Percentiles rank a stretch among this genome's conserved stretches.
Evolutionary conservation across 1,284 basidiomycete species (phyloP).

Genomic region (Meira nashicola): DNA sequence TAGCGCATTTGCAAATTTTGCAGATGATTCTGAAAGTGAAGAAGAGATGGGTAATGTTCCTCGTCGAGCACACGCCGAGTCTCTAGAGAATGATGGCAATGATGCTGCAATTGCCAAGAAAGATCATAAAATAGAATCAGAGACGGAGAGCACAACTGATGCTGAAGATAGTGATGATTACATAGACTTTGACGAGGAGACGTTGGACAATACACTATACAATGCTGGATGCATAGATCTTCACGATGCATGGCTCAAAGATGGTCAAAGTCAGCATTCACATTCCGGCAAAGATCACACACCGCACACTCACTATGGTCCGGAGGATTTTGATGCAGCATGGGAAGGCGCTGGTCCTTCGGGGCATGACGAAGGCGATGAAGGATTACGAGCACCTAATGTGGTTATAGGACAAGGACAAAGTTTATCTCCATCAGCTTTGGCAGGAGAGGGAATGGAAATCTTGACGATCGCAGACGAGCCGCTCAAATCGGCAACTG

Average conservation of each 20-base stretch:
- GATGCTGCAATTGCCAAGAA: not conserved
- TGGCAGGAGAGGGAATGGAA: constrained; percentile 2
- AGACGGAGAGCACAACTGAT: not conserved
- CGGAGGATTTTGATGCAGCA: constrained; percentile 4
- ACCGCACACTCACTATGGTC: constrained; percentile 2
- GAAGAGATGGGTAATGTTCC: constrained; percentile 8
- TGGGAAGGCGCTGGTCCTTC: constrained; percentile 12
- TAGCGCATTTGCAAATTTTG: constrained; percentile 26
- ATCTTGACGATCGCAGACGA: not conserved
- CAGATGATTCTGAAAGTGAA: constrained; percentile 15
- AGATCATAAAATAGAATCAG: not conserved
- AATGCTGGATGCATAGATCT: constrained; percentile 42
- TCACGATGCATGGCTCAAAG: constrained; percentile 33
- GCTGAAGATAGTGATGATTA: constrained; percentile 21
- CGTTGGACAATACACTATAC: constrained; percentile 40
- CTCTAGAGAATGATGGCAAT: not conserved
- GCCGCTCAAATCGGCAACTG: constrained; percentile 16
- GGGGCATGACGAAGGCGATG: constrained; percentile 15
- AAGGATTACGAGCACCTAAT: constrained; percentile 15
- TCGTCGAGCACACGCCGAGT: not conserved
- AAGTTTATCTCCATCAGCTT: not conserved
- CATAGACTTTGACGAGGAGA: constrained; percentile 29
- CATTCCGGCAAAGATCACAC: not conserved
- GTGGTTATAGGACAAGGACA: constrained; percentile 11
- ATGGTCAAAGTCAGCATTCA: constrained; percentile 1